Base-by-base conservation (phyloP, 805 yeast genomes). In the Clavispora asparagi region DNA sequence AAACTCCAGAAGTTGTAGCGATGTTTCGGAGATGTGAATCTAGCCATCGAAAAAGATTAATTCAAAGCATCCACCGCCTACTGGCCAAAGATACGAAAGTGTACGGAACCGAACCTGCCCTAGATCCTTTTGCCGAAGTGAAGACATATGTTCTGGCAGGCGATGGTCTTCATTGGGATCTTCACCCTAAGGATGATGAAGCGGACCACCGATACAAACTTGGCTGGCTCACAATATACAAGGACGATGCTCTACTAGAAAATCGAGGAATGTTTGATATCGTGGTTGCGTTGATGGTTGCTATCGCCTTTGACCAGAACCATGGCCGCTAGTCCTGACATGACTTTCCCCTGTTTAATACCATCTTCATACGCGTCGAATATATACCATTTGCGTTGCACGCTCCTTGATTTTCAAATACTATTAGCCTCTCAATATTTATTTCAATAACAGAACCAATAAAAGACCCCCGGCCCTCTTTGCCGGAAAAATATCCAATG, bases 151-250 rank as follows among this genome's bases (percentile, higher is more conserved):
- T 62, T 46, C 59, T 58, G 13, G 72, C 81, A 0, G 79, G 80
- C n/a, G 87, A 82, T 61, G 87, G 87, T 2, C 63, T 81, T 6
- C 62, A 67, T 30, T 67, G 63, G 42, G 48, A 46, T 14, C 48
- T 41, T 9, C 69, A 70, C 44, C 82, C 85, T 0, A 66, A 66
- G 12, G 87, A 82, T 59, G 87, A 82, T 59, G 67, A 76, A 4
- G 86, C 87, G 0, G 79, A 77, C 57, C 80, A 77, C 41, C 47
- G 37, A 11, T 72, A 67, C 45, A 82, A 81, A 54, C 52, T 81
- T 30, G 87, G 87, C 0, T 83, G 87, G 87, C 60, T 82, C 2
- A 81, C 87, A 0, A 64, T 82, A 1, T 81, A 75, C 53, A 84
- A 82, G 23, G 77, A 77, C 17, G 48, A 47, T 6, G 38, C 47